phyloP scores from a whole-genome alignment of 2,329 filamentous ascomycete genomes.

The Nigrograna mackinnonii region DNA sequence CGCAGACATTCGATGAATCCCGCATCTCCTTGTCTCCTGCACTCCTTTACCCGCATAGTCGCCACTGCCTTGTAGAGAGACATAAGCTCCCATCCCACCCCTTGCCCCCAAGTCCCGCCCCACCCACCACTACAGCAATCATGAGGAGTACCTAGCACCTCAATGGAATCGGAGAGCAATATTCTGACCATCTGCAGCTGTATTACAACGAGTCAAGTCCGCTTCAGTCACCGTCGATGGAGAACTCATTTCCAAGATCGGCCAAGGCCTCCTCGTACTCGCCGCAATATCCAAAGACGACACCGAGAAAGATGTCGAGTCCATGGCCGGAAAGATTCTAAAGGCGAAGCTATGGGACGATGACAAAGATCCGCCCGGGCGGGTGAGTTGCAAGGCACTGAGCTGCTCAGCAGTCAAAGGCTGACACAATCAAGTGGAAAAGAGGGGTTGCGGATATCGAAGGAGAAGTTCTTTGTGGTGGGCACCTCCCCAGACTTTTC shows the following conservation, averaged over 20 bases:
- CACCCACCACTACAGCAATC: too few relatives aligned
- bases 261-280: constrained; percentile 86
- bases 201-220: constrained; percentile 91
- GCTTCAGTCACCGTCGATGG: constrained; percentile 95
- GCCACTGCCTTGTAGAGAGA: too few relatives aligned
- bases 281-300: constrained; percentile 90
- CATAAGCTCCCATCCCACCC: too few relatives aligned
- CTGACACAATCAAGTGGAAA: constrained; percentile 72
- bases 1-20: too few relatives aligned
- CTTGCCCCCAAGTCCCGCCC: too few relatives aligned
- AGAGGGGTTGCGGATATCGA: constrained; percentile 82
- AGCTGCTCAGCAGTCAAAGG: constrained; percentile 1
- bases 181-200: constrained; percentile 60
- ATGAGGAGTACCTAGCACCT: constrained; percentile 25
- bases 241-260: constrained; percentile 86
- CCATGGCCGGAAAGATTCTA: constrained; percentile 80
- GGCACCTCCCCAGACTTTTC: constrained; percentile 22
- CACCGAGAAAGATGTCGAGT: constrained; percentile 83
- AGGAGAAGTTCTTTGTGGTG: constrained; percentile 94
- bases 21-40: constrained; percentile 7
- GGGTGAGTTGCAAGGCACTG: constrained; percentile 52
- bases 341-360: constrained; percentile 94
- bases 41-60: too few relatives aligned
- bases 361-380: constrained; percentile 61
- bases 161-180: constrained; percentile 3